A percentile compares a stretch with the other conserved stretches of the same genome.
Conservation (phyloP, 192 early-diverging fungal species). For the Rhizophagus sp. region DNA sequence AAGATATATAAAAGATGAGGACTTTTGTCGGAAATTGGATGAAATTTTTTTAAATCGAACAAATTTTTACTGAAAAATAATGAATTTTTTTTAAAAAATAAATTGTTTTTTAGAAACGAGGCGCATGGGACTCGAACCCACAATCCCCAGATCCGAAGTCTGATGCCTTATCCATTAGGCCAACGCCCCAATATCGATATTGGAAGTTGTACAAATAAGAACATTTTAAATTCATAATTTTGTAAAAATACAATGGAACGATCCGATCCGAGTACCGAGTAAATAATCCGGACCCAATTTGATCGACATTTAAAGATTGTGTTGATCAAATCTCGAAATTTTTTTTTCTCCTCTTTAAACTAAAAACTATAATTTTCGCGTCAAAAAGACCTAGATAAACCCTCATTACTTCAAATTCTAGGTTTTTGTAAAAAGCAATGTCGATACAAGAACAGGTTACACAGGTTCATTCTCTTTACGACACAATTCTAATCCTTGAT, state of each 20-base stretch:
- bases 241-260: background rate
- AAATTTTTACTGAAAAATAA: background rate
- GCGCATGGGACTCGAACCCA: constrained; percentile 48
- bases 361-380: too few species aligned
- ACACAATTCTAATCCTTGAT: constrained; percentile 98
- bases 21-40: background rate
- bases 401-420: too few species aligned
- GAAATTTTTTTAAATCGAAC: background rate
- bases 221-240: background rate
- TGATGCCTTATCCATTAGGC: constrained; percentile 49
- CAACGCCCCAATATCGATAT: constrained; percentile 26
- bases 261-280: too few species aligned
- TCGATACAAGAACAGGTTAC: constrained; percentile 32
- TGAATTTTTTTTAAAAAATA: background rate
- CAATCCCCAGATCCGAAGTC: constrained; percentile 50
- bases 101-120: constrained; percentile 18
- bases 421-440: background rate
- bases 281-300: too few species aligned
- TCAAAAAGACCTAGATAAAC: too few species aligned
- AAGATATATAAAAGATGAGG: background rate
- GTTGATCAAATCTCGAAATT: constrained; percentile 2
- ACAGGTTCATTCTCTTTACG: constrained; percentile 81
- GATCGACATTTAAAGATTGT: too few species aligned
- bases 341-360: too few species aligned
- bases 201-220: background rate